Evolutionary conservation across 495 filamentous ascomycete genomes (phyloP), one percentile per base, ranked within the genome.

Genomic region (Aspergillus mulundensis): DNA sequence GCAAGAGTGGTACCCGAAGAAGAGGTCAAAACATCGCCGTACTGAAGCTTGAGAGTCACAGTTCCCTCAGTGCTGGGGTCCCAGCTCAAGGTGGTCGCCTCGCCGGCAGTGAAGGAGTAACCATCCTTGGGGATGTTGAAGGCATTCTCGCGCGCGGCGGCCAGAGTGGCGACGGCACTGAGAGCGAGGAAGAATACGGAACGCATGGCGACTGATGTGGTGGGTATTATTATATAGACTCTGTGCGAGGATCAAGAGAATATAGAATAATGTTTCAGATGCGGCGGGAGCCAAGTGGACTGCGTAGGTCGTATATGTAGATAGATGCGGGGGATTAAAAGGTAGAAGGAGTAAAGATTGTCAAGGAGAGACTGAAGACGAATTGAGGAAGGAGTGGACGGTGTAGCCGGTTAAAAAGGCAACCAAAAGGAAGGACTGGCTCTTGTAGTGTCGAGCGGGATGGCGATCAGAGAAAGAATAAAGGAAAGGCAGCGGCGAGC

Each of bases 61-160:
- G 78, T 76, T n/a, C 80, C 78, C 34, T 49, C 54, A 52, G 80
- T 81, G 42, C 73, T 78, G 6, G 77, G 77, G 40, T 66, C 70
- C 85, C 85, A 88, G 23, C 53, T 77, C 42, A 88, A 63, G 16
- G 76, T 79, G 30, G 76, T 74, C 2, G 77, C 47, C 55, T 74
- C 24, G 14, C 84, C 84, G 19, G 78, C 77, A 3, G 69, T 72
- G 62, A 85, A 73, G 16, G 59, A 53, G 36, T 76, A 77, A 20
- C 78, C 76, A 21, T 58, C 66, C 8, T 50, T 30, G 12, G 82
- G 79, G 57, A 75, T 70, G 21, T 71, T 81, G 71, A 87, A 86
- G 28, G 82, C 69, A 59, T 86, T 87, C 43, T 70, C 64, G 41
- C 48, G 42, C 25, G 73, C 71, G 18, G 70, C 60, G 48, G 54